Conservation (phyloP, 768 basidiomycete species). For the Lactarius hatsudake region DNA sequence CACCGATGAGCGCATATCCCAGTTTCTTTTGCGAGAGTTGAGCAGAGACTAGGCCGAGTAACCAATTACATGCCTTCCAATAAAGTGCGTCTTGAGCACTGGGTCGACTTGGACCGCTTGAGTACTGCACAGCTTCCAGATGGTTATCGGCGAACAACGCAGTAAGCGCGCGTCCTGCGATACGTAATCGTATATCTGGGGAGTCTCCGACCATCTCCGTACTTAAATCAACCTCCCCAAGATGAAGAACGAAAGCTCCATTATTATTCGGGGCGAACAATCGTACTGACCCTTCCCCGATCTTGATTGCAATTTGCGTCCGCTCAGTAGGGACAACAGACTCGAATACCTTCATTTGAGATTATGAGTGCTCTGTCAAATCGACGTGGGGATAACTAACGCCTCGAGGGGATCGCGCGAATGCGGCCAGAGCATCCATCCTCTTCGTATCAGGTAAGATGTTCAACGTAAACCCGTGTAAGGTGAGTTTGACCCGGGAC, state of each 20-base stretch:
- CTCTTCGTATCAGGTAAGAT: conserved; percentile 61
- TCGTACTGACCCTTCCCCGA: conserved; percentile 67
- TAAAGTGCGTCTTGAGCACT: conserved; percentile 25
- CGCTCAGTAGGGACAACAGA: conserved; percentile 88
- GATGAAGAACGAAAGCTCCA: conserved; percentile 64
- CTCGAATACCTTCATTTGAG: conserved; percentile 71
- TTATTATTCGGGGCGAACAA: conserved; percentile 53
- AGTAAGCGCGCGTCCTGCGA: conserved; percentile 48
- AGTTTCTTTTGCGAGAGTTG: conserved; percentile 38
- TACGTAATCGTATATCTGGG: conserved; percentile 49
- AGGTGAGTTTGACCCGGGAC: conserved; percentile 61
- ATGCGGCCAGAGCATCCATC: conserved; percentile 56
- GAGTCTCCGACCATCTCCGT: conserved; percentile 74
- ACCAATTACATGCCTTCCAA: conserved; percentile 61
- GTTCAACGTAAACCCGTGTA: conserved; percentile 63
- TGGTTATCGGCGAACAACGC: conserved; percentile 57
- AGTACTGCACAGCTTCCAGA: conserved; percentile 31
- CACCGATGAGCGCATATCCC: conserved; percentile 70
- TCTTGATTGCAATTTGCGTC: conserved; percentile 63
- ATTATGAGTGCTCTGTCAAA: neutral
- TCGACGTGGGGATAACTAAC: conserved; percentile 46
- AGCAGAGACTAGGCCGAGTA: neutral
- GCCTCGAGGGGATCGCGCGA: conserved; percentile 82
- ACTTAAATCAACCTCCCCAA: conserved; percentile 63
- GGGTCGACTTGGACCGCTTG: conserved; percentile 17